Conservation (phyloP, 148 eudicot genomes). For the Rhododendron vialii region DNA sequence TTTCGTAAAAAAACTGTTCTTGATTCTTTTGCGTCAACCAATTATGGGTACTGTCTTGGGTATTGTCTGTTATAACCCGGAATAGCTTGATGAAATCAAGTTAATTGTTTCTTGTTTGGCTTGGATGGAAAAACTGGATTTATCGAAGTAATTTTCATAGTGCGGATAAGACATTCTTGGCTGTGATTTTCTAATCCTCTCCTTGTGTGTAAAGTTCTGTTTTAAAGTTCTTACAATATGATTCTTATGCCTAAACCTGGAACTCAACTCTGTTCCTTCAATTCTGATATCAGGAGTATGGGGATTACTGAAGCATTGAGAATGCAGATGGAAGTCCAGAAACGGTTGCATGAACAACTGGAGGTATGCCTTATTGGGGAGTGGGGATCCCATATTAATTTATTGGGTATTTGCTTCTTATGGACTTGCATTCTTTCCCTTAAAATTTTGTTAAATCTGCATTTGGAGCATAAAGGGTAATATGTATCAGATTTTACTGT, state of each 20-base stretch:
- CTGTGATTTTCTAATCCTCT: constrained; percentile 3
- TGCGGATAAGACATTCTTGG: not conserved
- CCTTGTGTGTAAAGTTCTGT: not conserved
- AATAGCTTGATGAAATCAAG: not conserved
- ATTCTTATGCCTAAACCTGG: not conserved
- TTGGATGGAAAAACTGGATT: not conserved
- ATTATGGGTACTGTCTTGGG: not conserved
- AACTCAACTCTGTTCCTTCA: constrained; percentile 7
- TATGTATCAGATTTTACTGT: not conserved
- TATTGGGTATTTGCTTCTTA: not conserved
- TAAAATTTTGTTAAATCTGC: not conserved
- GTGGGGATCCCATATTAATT: not conserved
- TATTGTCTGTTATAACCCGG: not conserved
- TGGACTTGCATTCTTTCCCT: not conserved
- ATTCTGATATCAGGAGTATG: constrained; percentile 38
- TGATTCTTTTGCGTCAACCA: not conserved
- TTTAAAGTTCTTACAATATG: not conserved
- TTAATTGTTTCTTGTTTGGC: not conserved
- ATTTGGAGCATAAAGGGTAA: not conserved
- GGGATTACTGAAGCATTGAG: constrained; percentile 63
- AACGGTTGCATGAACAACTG: constrained; percentile 71
- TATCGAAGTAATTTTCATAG: not conserved
- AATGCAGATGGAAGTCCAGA: constrained; percentile 78
- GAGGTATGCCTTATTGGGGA: constrained; percentile 41
- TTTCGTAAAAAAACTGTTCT: not conserved